Base-by-base conservation (phyloP, 163 green algal genomes). In the Picocystis sp. region DNA sequence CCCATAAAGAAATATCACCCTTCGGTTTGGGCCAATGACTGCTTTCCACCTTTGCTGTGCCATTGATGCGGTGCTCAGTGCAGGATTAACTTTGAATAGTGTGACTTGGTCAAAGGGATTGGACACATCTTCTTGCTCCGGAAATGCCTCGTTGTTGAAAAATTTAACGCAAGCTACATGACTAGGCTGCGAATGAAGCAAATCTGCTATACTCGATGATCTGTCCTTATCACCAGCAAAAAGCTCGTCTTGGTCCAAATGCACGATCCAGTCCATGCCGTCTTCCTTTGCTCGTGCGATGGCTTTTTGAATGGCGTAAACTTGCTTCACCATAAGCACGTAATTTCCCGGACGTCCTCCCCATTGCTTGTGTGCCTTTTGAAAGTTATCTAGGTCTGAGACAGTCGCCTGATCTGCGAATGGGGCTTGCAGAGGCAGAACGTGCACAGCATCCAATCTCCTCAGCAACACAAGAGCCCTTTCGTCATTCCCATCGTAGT, bases 191-290 rank as follows among this genome's bases (percentile, higher is more conserved):
- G 25, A 43, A 13, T 1, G 22, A 24, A 49, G 24, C 45, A 53
- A 43, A 22, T n/a, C 50, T 9, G 45, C 17, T 21, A 73, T 52
- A 19, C 21, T 55, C 34, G 48, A 6, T 2, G 43, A 22, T 38
- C 29, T 38, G 14, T 21, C 21, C 1, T 34, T 41, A 15, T 45
- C 67, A 0, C 70, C 60, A 15, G 74, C 56, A 15, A 82, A 58
- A 8, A 82, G 53, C 55, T 82, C 74, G 42, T 82, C 74, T 1
- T 73, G 70, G 52, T 82, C 74, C 10, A 81, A 61, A 55, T 81
- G 74, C 15, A 83, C 52, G 34, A 82, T 58, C 74, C 74, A 82
- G 34, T 67, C 55, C 51, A 64, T 41, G 47, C 55, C n/a, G 8
- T 58, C 48, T 35, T 49, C 22, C 9, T 41, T 52, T 1, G 67